Base-by-base conservation (phyloP, 257 asterid species). In the Forsythia suspensa region DNA sequence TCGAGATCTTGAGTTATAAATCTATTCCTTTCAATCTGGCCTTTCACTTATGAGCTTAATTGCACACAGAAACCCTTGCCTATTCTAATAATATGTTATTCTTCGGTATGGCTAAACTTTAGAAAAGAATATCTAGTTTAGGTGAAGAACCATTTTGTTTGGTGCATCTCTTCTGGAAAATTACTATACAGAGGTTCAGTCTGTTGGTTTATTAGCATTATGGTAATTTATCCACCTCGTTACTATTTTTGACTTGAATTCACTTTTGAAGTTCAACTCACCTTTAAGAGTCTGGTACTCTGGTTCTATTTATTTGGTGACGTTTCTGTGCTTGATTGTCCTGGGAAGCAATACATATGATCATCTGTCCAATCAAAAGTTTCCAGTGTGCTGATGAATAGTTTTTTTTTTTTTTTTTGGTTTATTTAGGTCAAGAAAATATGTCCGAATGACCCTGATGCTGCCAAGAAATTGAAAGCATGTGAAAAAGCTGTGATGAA, bases 401-500 rank as follows among this genome's bases (percentile, higher is more conserved):
- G 12, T 24, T 71, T 4, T n/a, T 71, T 39, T 29, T 29, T 29
- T 29, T 29, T 29, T 29, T 1, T 29, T 29, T 29, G 0, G 7
- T 20, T 71, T 73, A 71, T 37, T 34, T 61, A 88, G 92, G 90
- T 88, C 75, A 86, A 88, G 87, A 88, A 70, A 55, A 20, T 88
- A 43, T 74, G 82, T 55, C 92, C 92, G n/a, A 88, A 86, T 52
- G 92, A 86, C 74, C 89, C 85, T 71, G 92, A 86, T 79, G 92
- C 92, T 43, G 43, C 88, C 21, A 88, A 86, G 76, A 88, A 88
- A 86, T 66, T 88, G 86, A 88, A 82, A 74, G 90, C 86, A 70
- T 88, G 98, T 72, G 97, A 96, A 88, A 96, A 94, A 73, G 97
- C 96, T 8, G 98, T 96, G 79, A 91, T 90, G 97, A 96, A 91